These are phyloP conservation scores for Daldinia loculata DNA, from an alignment of 495 filamentous ascomycete genomes.

Conservation along the genomic window DNA sequence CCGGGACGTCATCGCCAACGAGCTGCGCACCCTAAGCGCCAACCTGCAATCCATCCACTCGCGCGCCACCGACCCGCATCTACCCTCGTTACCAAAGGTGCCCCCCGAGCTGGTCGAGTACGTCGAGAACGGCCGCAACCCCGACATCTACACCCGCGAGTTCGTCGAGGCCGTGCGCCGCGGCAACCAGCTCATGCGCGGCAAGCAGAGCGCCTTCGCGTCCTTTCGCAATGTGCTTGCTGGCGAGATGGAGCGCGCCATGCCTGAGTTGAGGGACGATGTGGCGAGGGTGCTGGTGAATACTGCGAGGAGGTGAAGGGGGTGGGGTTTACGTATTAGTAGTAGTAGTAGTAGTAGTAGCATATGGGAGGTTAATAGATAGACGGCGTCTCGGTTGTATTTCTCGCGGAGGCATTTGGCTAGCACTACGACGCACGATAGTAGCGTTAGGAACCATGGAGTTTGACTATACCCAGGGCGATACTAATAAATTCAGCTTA, in stretches of 20 bases:
- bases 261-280: conserved; percentile 80
- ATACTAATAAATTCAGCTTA: not conserved
- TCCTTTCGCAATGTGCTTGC: conserved; percentile 83
- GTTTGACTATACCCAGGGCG: conserved; percentile 1
- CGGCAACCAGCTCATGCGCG: conserved; percentile 84
- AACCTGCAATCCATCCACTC: conserved; percentile 58
- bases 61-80: conserved; percentile 54
- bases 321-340: too few relatives aligned
- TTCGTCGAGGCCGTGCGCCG: conserved; percentile 91
- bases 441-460: not conserved
- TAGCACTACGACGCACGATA: not conserved
- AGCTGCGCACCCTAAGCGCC: conserved; percentile 51
- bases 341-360: too few relatives aligned
- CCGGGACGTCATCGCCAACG: conserved; percentile 54
- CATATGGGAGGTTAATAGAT: not conserved
- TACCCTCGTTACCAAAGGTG: conserved; percentile 59
- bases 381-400: conserved; percentile 16
- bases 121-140: conserved; percentile 91
- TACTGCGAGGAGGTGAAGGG: conserved; percentile 42
- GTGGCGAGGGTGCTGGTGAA: conserved; percentile 67
- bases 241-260: conserved; percentile 75
- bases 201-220: conserved; percentile 82
- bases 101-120: conserved; percentile 94
- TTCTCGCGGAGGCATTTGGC: not conserved
- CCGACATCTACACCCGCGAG: conserved; percentile 97